Evolutionary conservation across 108 stramenopile genomes (phyloP).

Genomic region (Discostella pseudostelligera): DNA sequence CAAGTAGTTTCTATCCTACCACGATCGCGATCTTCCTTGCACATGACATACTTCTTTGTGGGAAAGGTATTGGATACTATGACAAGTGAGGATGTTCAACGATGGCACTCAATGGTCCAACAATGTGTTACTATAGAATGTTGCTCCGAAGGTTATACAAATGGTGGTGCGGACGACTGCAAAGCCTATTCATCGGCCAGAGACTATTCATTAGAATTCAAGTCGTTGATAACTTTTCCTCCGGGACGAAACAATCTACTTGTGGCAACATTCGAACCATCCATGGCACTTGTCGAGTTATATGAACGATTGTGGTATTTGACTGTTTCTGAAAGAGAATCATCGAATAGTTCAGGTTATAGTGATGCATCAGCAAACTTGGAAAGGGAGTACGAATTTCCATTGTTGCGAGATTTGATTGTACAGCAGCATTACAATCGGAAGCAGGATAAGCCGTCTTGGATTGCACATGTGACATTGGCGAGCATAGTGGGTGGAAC

Average conservation of each 20-base stretch:
- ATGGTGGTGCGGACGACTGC: not conserved
- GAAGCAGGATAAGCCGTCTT: conserved; percentile 15
- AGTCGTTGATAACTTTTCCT: conserved; percentile 45
- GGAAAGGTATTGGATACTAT: conserved; percentile 49
- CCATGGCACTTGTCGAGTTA: conserved; percentile 35
- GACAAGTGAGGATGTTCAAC: conserved; percentile 35
- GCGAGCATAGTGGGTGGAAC: conserved; percentile 43
- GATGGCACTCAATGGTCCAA: conserved; percentile 39
- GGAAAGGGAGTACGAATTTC: conserved; percentile 23
- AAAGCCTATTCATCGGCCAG: not conserved
- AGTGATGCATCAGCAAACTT: not conserved
- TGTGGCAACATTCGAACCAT: conserved; percentile 54
- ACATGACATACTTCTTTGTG: conserved; percentile 68
- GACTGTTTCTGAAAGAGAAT: conserved; percentile 32
- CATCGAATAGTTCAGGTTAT: not conserved
- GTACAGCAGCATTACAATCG: conserved; percentile 15
- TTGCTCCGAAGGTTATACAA: not conserved
- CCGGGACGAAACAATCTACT: conserved; percentile 54
- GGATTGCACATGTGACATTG: conserved; percentile 63
- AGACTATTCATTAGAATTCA: conserved; percentile 34
- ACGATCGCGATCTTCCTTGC: conserved; percentile 51
- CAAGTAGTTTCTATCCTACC: conserved; percentile 28
- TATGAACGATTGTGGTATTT: conserved; percentile 48
- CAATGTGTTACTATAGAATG: conserved; percentile 9
- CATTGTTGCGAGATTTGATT: conserved; percentile 19